Conservation (phyloP, 352 stramenopile species). For the Thraustochytrium sp. region DNA sequence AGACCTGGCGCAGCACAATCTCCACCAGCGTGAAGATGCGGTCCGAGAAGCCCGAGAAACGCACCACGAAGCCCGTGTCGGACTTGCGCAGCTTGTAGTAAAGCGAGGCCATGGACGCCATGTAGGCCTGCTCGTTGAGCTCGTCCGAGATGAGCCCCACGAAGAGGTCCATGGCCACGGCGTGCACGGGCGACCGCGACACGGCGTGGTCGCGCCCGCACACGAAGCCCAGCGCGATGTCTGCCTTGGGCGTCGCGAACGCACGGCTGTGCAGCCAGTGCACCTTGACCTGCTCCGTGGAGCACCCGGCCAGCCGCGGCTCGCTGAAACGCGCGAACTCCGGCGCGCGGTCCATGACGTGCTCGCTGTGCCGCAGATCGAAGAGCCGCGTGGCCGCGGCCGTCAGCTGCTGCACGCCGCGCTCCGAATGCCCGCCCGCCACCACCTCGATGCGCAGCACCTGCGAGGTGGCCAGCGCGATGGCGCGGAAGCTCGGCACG, state of each 20-base stretch:
- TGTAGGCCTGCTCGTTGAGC: constrained; percentile 5
- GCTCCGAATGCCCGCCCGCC: background rate
- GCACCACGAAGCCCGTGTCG: background rate
- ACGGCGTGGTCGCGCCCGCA: background rate
- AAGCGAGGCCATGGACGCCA: constrained; percentile 29
- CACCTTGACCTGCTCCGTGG: background rate
- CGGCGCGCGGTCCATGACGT: background rate
- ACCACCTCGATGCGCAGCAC: background rate
- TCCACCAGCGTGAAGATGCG: background rate
- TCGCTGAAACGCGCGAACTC: background rate
- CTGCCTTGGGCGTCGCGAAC: background rate
- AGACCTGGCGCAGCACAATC: constrained; percentile 29
- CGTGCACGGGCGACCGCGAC: background rate
- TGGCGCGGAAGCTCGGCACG: background rate
- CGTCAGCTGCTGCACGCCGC: background rate
- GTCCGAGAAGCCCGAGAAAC: constrained; percentile 5
- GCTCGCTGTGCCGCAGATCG: background rate
- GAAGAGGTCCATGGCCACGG: constrained; percentile 3
- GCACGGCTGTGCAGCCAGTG: constrained; percentile 1
- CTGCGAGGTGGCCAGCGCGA: background rate
- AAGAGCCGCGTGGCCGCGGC: background rate
- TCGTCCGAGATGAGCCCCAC: background rate
- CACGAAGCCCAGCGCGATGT: background rate
- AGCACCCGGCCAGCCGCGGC: background rate
- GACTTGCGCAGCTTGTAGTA: constrained; percentile 26